Conservation (phyloP, 352 stramenopile genomes). For the Pythium aristosporum region DNA sequence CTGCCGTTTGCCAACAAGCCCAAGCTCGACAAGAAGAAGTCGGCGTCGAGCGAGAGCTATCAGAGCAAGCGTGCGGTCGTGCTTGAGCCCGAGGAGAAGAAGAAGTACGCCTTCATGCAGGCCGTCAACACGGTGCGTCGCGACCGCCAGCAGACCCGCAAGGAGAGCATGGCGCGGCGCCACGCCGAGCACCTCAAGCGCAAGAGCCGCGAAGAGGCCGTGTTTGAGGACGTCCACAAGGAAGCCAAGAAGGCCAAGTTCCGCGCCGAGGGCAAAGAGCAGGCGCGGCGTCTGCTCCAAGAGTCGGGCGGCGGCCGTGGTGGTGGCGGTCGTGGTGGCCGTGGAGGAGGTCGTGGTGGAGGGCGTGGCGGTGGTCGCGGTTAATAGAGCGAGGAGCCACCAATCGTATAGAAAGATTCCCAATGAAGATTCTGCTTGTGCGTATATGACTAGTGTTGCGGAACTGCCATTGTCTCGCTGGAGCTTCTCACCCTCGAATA, state of each 20-base stretch:
- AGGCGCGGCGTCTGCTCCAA: slow-evolving; percentile 41
- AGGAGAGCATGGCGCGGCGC: slow-evolving; percentile 88
- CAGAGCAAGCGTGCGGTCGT: slow-evolving; percentile 90
- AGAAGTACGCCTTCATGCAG: slow-evolving; percentile 97
- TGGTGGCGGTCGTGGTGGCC: slow-evolving; percentile 15
- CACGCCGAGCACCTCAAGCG: slow-evolving; percentile 91
- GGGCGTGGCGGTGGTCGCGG: slow-evolving; percentile 12
- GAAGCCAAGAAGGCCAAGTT: slow-evolving; percentile 89
- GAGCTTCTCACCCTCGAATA: neutral
- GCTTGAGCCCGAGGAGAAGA: slow-evolving; percentile 95
- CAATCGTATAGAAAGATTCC: slow-evolving; percentile 12
- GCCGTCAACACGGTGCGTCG: slow-evolving; percentile 97
- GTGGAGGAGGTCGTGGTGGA: slow-evolving; percentile 11
- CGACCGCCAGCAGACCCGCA: slow-evolving; percentile 94
- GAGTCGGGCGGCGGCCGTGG: slow-evolving; percentile 44
- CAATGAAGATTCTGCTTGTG: neutral
- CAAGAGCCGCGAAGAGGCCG: slow-evolving; percentile 89
- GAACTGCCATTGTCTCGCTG: neutral
- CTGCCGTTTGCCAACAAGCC: slow-evolving; percentile 98
- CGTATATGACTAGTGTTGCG: neutral
- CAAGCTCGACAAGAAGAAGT: slow-evolving; percentile 92
- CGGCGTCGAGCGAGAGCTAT: slow-evolving; percentile 84
- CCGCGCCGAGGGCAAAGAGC: slow-evolving; percentile 78
- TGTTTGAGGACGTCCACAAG: slow-evolving; percentile 81
- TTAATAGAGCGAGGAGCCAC: slow-evolving; percentile 1